These are phyloP conservation scores for Gentiana dahurica DNA, from an alignment of 257 asterid species.

Conservation along the genomic window DNA sequence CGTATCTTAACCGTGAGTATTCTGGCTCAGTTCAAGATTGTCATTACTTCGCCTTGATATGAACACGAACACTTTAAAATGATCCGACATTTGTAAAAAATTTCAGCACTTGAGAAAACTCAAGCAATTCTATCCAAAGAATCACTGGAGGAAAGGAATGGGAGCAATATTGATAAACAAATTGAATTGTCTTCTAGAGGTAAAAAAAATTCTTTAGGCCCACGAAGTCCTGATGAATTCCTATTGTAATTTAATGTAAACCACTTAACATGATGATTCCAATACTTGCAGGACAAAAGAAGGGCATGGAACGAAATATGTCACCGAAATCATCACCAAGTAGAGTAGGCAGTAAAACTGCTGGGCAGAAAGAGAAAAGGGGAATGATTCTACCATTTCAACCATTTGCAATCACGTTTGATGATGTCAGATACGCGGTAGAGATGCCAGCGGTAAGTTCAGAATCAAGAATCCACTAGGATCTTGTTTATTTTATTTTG, in stretches of 20 bases:
- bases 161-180: background rate
- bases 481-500: too few relatives aligned
- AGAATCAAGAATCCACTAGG: too few relatives aligned
- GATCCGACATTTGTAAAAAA: background rate
- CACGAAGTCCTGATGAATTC: background rate
- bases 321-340: slow-evolving; percentile 17
- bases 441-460: slow-evolving; percentile 14
- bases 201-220: background rate
- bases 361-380: slow-evolving; percentile 8
- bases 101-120: slow-evolving; percentile 37
- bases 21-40: background rate
- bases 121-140: slow-evolving; percentile 32
- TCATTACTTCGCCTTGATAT: background rate
- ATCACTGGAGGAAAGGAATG: slow-evolving; percentile 8
- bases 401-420: slow-evolving; percentile 39
- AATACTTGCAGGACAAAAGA: slow-evolving; percentile 4
- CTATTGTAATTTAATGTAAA: background rate
- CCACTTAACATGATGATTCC: background rate
- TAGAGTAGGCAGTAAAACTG: slow-evolving; percentile 8
- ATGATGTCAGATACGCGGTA: slow-evolving; percentile 41
- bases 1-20: slow-evolving; percentile 59
- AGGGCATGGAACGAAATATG: slow-evolving; percentile 7
- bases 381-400: slow-evolving; percentile 54
- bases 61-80: background rate
- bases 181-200: background rate